Evolutionary conservation across 352 stramenopile genomes (phyloP).

Genomic region (Peronosclerospora sorghi): DNA sequence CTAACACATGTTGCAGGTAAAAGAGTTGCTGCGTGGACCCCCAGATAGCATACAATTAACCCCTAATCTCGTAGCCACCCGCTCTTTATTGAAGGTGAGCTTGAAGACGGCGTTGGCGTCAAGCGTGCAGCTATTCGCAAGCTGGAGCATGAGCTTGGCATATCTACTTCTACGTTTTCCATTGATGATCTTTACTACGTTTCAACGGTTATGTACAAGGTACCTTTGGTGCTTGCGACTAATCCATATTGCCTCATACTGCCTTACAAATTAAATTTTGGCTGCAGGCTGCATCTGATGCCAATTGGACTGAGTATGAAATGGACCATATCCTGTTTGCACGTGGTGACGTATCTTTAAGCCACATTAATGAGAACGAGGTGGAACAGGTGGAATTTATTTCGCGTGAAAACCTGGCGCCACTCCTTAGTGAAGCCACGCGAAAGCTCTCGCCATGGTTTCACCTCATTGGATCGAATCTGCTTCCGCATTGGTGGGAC

Average conservation of each 20-base stretch:
- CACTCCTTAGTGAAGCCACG: slow-evolving; percentile 40
- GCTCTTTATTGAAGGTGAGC: slow-evolving; percentile 86
- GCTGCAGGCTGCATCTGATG: slow-evolving; percentile 50
- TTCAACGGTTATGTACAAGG: slow-evolving; percentile 97
- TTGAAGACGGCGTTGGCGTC: slow-evolving; percentile 69
- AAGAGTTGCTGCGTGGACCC: not conserved
- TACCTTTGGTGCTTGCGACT: slow-evolving; percentile 8
- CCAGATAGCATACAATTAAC: not conserved
- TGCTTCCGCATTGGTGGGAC: slow-evolving; percentile 67
- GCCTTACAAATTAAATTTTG: slow-evolving; percentile 4
- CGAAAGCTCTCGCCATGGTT: slow-evolving; percentile 81
- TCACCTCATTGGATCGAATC: slow-evolving; percentile 50
- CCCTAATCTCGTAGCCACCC: slow-evolving; percentile 74
- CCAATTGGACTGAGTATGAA: slow-evolving; percentile 96
- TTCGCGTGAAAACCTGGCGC: slow-evolving; percentile 37
- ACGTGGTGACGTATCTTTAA: slow-evolving; percentile 63
- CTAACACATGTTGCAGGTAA: slow-evolving; percentile 97
- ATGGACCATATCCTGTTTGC: slow-evolving; percentile 97
- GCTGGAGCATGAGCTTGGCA: slow-evolving; percentile 97
- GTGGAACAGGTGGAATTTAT: slow-evolving; percentile 88
- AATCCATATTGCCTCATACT: not conserved
- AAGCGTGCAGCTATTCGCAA: slow-evolving; percentile 95
- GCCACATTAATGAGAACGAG: slow-evolving; percentile 89
- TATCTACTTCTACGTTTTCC: slow-evolving; percentile 74
- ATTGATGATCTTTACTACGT: slow-evolving; percentile 91